Base-by-base conservation (phyloP, 2,329 filamentous ascomycete genomes). In the Botrytis pseudocinerea region DNA sequence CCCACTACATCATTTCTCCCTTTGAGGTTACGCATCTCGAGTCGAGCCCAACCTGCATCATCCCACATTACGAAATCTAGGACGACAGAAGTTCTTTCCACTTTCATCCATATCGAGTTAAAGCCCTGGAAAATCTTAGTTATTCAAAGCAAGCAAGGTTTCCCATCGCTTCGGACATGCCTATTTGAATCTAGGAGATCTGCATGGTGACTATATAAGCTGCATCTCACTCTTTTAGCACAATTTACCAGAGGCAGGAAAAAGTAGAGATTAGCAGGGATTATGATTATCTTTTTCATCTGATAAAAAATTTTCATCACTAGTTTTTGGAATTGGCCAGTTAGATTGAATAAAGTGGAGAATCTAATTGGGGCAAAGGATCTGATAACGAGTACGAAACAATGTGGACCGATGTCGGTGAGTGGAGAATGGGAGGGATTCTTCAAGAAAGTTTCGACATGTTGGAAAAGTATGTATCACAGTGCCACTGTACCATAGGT, bases 261-360 rank as follows among this genome's bases (percentile, higher is more conserved):
- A 44, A 60, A 32, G 35, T 18, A 61, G 35, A 38, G 42, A 25
- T 35, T 22, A 32, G 32, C 70, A 66, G 46, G 70, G 61, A 72
- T 72, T 59, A 68, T 40, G 70, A 72, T 72, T 72, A 72, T 72
- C 61, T 72, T 48, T 71, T 68, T 40, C 70, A 72, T 72, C 70
- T 59, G 70, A 72, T 68, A 60, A 71, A 71, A 71, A 66, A 48
- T 59, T 71, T 71, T 68, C 70, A 54, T 48, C 40, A 32, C 35
- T 72, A 68, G 46, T 40, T 20, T 28, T 4, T 28, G 18, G 6
- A 25, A 38, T 63, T 25, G 22, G n/a, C 69, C 59, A 66, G 10
- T 44, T 44, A 71, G n/a, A 48, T 51, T 65, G 46, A 18, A 35
- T 28, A 12, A 14, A 42, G 60, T 57, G 35, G 42, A 57, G 46